These are phyloP conservation scores for Tetradesmus lagerheimii DNA, from an alignment of 139 green algal species.

Conservation along the genomic window DNA sequence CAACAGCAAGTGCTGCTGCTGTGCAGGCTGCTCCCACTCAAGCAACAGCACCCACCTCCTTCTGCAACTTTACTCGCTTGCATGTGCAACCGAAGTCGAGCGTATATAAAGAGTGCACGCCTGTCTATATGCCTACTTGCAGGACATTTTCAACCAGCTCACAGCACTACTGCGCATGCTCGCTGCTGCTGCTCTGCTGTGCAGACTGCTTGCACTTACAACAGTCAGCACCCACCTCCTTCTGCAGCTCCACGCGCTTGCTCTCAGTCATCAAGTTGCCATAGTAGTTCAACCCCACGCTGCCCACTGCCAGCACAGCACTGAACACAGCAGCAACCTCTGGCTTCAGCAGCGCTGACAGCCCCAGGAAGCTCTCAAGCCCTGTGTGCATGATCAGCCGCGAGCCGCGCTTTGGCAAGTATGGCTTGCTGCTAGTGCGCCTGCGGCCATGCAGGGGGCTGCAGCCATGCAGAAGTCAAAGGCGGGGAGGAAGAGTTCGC, in stretches of 20 bases:
- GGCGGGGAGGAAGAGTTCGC: not conserved
- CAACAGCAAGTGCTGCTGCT: too few species aligned
- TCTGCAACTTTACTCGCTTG: too few species aligned
- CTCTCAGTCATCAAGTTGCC: conserved; percentile 67
- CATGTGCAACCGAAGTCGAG: too few species aligned
- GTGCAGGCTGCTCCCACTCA: too few species aligned
- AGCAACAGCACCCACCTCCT: too few species aligned
- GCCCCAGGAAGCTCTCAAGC: conserved; percentile 48
- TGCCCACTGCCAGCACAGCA: conserved; percentile 58
- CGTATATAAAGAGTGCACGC: too few species aligned
- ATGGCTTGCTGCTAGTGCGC: not conserved
- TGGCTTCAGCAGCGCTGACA: conserved; percentile 51
- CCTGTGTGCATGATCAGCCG: not conserved
- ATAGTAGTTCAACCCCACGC: conserved; percentile 66
- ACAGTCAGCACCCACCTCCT: conserved; percentile 52
- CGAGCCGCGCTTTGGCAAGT: not conserved
- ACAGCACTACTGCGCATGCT: too few species aligned
- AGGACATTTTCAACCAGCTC: too few species aligned
- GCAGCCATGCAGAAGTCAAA: not conserved
- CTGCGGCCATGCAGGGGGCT: not conserved
- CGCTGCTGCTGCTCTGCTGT: too few species aligned
- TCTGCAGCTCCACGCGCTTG: conserved; percentile 61
- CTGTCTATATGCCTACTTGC: too few species aligned
- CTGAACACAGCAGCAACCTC: conserved; percentile 64
- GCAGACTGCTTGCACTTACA: too few species aligned